phyloP scores from a whole-genome alignment of 2,329 filamentous ascomycete genomes.

The Daldinia eschscholtzii region DNA sequence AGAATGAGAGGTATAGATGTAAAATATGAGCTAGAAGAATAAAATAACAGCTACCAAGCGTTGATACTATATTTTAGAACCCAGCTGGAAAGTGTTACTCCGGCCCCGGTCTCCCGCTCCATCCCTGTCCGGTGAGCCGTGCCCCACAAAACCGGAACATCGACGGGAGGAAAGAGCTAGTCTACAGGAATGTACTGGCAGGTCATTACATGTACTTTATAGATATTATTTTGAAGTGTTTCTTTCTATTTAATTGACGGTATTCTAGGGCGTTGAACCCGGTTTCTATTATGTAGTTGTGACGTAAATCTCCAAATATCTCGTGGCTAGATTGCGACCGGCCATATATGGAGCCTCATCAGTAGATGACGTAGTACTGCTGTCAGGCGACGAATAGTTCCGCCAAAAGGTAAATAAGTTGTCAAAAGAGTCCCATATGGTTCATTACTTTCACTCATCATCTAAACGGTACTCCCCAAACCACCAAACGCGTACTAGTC shows the following conservation, averaged over 20 bases:
- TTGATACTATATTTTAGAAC: not conserved
- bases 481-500: not conserved
- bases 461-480: not conserved
- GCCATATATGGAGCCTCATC: conserved; percentile 20
- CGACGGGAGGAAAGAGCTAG: not conserved
- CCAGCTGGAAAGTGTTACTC: not conserved
- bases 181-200: not conserved
- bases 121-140: not conserved
- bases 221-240: not conserved
- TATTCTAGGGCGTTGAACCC: not conserved
- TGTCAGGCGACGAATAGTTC: conserved; percentile 2
- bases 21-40: not conserved
- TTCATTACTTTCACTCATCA: not conserved
- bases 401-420: not conserved
- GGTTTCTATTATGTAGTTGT: conserved; percentile 15
- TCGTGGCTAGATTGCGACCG: conserved; percentile 5
- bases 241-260: not conserved
- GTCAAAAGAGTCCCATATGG: not conserved
- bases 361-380: conserved; percentile 25
- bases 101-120: not conserved
- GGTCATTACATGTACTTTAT: not conserved
- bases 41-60: not conserved
- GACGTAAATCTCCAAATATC: conserved; percentile 23
- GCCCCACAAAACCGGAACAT: conserved; percentile 2
- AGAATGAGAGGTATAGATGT: not conserved